Evolutionary conservation across 2,329 filamentous ascomycete species (phyloP).

Genomic region (Pezicula radicicola): DNA sequence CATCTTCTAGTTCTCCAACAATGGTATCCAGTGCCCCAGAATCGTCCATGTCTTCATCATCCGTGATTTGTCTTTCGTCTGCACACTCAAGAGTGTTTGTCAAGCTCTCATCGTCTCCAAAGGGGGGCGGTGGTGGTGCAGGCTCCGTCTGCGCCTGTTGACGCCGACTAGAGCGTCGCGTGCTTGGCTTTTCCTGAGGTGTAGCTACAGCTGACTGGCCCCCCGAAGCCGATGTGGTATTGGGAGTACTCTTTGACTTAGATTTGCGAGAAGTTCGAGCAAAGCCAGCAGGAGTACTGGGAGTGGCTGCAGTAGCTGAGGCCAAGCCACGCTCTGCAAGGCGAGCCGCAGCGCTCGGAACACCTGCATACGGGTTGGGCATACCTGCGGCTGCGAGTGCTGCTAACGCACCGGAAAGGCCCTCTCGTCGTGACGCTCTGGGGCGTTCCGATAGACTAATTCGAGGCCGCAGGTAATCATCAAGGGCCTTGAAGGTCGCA

Average conservation of each 20-base stretch:
- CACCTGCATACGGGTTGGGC: slow-evolving; percentile 41
- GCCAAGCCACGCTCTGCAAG: slow-evolving; percentile 24
- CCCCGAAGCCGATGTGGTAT: slow-evolving; percentile 41
- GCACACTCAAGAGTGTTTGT: slow-evolving; percentile 83
- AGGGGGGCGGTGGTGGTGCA: slow-evolving; percentile 47
- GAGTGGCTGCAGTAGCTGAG: slow-evolving; percentile 26
- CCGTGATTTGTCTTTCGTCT: slow-evolving; percentile 81
- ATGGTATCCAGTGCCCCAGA: slow-evolving; percentile 74
- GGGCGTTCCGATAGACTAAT: slow-evolving; percentile 79
- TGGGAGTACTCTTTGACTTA: slow-evolving; percentile 45
- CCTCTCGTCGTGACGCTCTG: slow-evolving; percentile 56
- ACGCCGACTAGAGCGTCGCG: slow-evolving; percentile 63
- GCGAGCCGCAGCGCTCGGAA: slow-evolving; percentile 22
- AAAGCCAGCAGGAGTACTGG: slow-evolving; percentile 35
- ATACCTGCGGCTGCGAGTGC: slow-evolving; percentile 73
- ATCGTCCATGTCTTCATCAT: slow-evolving; percentile 67
- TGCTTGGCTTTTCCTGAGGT: slow-evolving; percentile 54
- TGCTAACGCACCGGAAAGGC: slow-evolving; percentile 67
- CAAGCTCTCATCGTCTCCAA: slow-evolving; percentile 56
- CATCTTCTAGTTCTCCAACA: slow-evolving; percentile 86
- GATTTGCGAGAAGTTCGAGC: slow-evolving; percentile 24
- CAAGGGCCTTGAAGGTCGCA: slow-evolving; percentile 93
- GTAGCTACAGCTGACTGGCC: slow-evolving; percentile 34
- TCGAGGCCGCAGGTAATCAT: slow-evolving; percentile 90
- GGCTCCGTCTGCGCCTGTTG: slow-evolving; percentile 52